These are phyloP conservation scores for Pontederia paniculata DNA, from an alignment of 176 grass and related monocot species.

Conservation along the genomic window DNA sequence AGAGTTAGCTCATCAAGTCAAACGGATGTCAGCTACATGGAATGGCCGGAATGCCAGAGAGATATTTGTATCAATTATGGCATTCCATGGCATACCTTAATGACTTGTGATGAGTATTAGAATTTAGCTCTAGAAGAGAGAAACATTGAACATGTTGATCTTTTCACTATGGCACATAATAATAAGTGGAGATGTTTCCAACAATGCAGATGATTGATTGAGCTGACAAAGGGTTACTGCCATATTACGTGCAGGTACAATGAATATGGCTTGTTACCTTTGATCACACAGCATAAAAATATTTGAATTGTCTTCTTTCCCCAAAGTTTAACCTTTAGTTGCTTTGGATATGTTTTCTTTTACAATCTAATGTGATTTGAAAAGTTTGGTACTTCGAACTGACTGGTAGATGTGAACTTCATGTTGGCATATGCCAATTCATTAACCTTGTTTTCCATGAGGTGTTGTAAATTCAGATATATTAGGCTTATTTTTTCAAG, in stretches of 20 bases:
- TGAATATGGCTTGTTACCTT: conserved; percentile 1
- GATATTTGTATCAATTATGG: conserved; percentile 81
- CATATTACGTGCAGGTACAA: conserved; percentile 82
- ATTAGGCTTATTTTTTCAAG: no score
- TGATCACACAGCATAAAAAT: neutral
- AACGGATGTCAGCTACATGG: conserved; percentile 45
- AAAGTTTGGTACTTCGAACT: no score
- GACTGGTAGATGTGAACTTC: no score
- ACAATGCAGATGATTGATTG: conserved; percentile 58
- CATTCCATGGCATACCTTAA: conserved; percentile 76
- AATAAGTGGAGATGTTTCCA: conserved; percentile 64
- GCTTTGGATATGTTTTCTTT: no score
- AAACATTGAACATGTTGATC: conserved; percentile 42
- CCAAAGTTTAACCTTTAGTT: no score
- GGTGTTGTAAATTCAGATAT: no score
- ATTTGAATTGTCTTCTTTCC: no score
- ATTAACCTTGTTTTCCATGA: no score
- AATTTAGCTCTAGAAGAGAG: conserved; percentile 48
- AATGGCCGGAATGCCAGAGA: conserved; percentile 73
- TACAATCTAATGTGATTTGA: no score
- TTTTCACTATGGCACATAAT: conserved; percentile 46
- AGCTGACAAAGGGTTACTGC: conserved; percentile 55
- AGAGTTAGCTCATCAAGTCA: conserved; percentile 58
- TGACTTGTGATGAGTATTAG: conserved; percentile 82
- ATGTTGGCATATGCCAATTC: no score